phyloP scores from a whole-genome alignment of 495 filamentous ascomycete species.

The Immersiella caudata region DNA sequence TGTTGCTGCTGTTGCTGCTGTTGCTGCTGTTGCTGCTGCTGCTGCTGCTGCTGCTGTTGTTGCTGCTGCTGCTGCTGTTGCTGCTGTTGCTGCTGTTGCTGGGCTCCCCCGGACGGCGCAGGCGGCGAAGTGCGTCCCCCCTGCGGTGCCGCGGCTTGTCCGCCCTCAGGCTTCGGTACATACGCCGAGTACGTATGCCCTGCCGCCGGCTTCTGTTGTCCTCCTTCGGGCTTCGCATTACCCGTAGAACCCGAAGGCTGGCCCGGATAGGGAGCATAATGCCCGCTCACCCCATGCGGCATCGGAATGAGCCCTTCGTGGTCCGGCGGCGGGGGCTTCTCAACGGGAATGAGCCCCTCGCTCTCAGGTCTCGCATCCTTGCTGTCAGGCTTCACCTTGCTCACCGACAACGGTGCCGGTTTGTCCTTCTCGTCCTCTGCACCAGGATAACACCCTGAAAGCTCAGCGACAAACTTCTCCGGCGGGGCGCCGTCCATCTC shows the following conservation, averaged over 20 bases:
- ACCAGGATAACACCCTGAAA: slow-evolving; percentile 19
- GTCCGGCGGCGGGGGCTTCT: slow-evolving; percentile 10
- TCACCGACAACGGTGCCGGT: background rate
- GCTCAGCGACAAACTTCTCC: slow-evolving; percentile 23
- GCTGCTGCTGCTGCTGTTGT: background rate
- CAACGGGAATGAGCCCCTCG: slow-evolving; percentile 15
- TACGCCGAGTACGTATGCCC: background rate
- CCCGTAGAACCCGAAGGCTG: background rate
- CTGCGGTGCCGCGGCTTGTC: background rate
- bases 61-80: background rate
- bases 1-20: background rate
- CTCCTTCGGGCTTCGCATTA: too few relatives aligned
- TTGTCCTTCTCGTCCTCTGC: background rate
- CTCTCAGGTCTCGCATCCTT: background rate
- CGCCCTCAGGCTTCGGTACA: background rate
- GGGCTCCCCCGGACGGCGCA: background rate
- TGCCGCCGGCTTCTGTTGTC: background rate
- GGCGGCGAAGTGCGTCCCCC: background rate
- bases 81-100: background rate
- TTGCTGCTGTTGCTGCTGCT: background rate
- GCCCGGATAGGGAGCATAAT: background rate
- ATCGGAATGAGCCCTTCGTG: slow-evolving; percentile 20
- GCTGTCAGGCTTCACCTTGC: background rate
- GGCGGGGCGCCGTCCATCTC: slow-evolving; percentile 12
- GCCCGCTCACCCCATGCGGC: background rate